Evolutionary conservation across 2,329 filamentous ascomycete species (phyloP), one percentile per base, ranked within the genome.

Genomic region (Pyrenochaeta sp.): DNA sequence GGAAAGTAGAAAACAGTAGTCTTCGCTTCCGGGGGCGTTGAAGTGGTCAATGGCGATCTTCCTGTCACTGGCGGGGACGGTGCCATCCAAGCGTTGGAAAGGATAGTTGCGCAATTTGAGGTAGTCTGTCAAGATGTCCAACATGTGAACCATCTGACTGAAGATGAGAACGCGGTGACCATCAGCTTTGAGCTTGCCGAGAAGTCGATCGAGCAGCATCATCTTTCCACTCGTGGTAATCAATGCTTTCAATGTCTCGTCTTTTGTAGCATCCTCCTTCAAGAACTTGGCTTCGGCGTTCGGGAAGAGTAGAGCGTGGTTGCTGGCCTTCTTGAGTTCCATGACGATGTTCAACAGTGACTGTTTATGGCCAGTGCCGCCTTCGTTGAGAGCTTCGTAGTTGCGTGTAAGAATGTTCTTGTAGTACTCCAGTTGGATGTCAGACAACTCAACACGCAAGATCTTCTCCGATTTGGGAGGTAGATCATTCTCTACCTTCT

Each of bases 91-190:
- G 19, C 95, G 88, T 75, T 99, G 96, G 73, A 95, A 98, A 58
- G 95, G 89, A 78, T 98, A 96, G n/a, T 93, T 93, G 62, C 95
- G 90, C 52, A 95, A 86, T 50, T 92, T 91, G 65, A 98, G 87
- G 74, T 99, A 99, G 71, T 99, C 94, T 45, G 92, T 92, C 1
- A 99, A 84, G 52, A 99, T 95, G 72, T 99, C 93, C 24, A 99
- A 86, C 91, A 99, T 98, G 75, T 92, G 96, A 36, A 99, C 96
- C 95, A 99, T 99, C 76, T 99, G 95, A 76, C 94, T 98, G 83
- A 99, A 99, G 65, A 99, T 98, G 62, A 99, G 82, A 12, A 99
- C 96, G 53, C 95, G 91, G 78, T 99, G 95, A 47, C 92, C 92
- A 72, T 99, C 95, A 67, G 90, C 91, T 77, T 91, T 97, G 65